Percentiles rank a stretch among this genome's conserved stretches.
Conservation (phyloP, 441 rosid genomes). For the Arabidopsis lyrata region DNA sequence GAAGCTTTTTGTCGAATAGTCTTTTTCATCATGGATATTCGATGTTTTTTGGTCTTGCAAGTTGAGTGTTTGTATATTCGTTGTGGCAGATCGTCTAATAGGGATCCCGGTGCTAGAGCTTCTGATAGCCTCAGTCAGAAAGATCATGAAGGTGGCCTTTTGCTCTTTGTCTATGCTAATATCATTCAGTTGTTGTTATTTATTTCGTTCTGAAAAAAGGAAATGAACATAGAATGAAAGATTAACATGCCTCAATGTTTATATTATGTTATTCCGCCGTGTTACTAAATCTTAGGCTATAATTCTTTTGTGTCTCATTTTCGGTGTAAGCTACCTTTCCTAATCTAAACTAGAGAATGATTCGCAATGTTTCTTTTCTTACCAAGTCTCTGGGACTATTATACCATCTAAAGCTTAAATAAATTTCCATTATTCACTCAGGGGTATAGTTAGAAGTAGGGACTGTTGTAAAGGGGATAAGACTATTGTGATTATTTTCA, state of each 20-base stretch:
- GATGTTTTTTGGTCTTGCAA: slow-evolving; percentile 21
- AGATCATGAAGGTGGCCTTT: slow-evolving; percentile 79
- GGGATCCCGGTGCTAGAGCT: slow-evolving; percentile 88
- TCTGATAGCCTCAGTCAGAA: slow-evolving; percentile 72
- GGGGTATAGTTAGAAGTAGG: not conserved
- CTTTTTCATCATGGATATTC: not conserved
- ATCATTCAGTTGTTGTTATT: slow-evolving; percentile 45
- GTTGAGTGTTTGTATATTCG: slow-evolving; percentile 28
- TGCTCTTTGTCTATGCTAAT: slow-evolving; percentile 54
- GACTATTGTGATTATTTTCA: not conserved
- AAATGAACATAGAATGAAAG: not conserved
- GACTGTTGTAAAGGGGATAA: not conserved
- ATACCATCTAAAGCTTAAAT: not conserved
- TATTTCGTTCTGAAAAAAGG: not conserved
- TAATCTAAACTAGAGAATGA: not conserved
- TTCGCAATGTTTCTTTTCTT: not conserved
- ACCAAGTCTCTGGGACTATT: not conserved
- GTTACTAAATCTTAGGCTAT: not conserved
- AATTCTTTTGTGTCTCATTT: not conserved
- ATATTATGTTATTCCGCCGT: not conserved
- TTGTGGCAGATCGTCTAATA: slow-evolving; percentile 85
- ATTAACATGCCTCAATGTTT: slow-evolving; percentile 11
- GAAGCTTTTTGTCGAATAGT: not conserved
- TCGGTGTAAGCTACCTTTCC: not conserved
- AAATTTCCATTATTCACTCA: not conserved